Conservation (phyloP, 2,329 filamentous ascomycete genomes). For the Myotisia sp. region DNA sequence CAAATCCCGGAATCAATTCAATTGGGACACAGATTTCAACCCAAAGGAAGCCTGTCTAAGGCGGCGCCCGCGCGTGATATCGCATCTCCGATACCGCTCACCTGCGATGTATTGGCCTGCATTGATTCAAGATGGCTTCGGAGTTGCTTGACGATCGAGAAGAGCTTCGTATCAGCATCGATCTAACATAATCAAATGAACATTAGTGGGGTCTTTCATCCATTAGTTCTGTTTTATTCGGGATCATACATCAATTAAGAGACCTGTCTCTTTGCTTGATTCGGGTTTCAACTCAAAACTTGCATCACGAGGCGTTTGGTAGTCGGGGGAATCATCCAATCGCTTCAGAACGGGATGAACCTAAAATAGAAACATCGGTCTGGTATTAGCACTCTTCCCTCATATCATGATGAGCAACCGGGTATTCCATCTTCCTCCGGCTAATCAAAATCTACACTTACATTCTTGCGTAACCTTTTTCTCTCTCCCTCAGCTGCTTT, state of each 20-base stretch:
- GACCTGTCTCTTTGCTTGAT: too few relatives aligned
- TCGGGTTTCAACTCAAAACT: slow-evolving; percentile 17
- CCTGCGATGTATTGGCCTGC: slow-evolving; percentile 27
- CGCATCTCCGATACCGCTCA: slow-evolving; percentile 25
- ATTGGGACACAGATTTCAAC: slow-evolving; percentile 9
- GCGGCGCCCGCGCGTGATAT: slow-evolving; percentile 20
- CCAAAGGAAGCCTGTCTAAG: slow-evolving; percentile 11
- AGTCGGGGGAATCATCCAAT: slow-evolving; percentile 17
- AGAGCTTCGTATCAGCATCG: slow-evolving; percentile 24
- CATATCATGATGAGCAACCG: background rate
- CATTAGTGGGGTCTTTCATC: too few relatives aligned
- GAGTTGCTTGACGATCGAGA: slow-evolving; percentile 26
- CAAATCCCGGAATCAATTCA: too few relatives aligned
- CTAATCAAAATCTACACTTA: too few relatives aligned
- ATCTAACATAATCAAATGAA: background rate
- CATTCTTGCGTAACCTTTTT: slow-evolving; percentile 29
- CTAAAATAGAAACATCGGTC: slow-evolving; percentile 1
- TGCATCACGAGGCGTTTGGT: slow-evolving; percentile 12
- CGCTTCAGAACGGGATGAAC: slow-evolving; percentile 28
- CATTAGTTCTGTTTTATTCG: too few relatives aligned
- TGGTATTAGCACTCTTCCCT: slow-evolving; percentile 1
- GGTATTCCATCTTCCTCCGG: too few relatives aligned
- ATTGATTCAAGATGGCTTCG: slow-evolving; percentile 32
- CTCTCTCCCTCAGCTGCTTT: slow-evolving; percentile 26
- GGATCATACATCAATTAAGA: too few relatives aligned